Conservation (phyloP, 371 early-diverging fungal genomes). For the Mortierella polycephala region DNA sequence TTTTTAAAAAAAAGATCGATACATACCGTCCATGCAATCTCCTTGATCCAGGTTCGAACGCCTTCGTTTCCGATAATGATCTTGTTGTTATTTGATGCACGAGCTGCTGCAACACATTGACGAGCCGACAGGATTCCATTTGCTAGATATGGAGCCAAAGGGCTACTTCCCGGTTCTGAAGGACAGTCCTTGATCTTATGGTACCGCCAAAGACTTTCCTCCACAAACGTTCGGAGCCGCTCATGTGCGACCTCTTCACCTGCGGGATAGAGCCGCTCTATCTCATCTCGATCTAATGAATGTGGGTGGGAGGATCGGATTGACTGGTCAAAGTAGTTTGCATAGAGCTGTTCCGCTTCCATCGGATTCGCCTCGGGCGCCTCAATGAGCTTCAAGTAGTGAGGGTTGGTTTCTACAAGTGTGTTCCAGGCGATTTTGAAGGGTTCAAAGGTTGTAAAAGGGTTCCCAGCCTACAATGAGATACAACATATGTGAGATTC, state of each 20-base stretch:
- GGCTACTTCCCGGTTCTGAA: constrained; percentile 28
- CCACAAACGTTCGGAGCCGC: constrained; percentile 39
- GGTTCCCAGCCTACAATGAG: constrained; percentile 27
- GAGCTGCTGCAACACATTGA: constrained; percentile 60
- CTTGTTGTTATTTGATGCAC: constrained; percentile 57
- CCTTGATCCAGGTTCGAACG: constrained; percentile 57
- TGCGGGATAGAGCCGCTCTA: constrained; percentile 52
- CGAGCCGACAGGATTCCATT: constrained; percentile 63
- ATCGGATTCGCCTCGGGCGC: constrained; percentile 33
- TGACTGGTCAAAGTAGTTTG: constrained; percentile 11
- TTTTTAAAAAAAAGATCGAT: not conserved
- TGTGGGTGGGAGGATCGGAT: constrained; percentile 22
- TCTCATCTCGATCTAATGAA: constrained; percentile 24
- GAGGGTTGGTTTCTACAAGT: constrained; percentile 42
- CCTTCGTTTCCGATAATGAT: constrained; percentile 63
- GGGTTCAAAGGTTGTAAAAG: constrained; percentile 50
- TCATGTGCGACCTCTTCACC: constrained; percentile 55
- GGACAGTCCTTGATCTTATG: constrained; percentile 40
- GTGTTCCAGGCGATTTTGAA: constrained; percentile 56
- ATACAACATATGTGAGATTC: not conserved
- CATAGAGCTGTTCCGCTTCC: constrained; percentile 26
- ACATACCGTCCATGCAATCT: constrained; percentile 65
- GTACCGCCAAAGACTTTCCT: constrained; percentile 34
- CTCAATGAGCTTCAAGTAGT: constrained; percentile 25
- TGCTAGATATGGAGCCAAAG: constrained; percentile 54